phyloP scores from a whole-genome alignment of 495 filamentous ascomycete genomes.

The Talaromyces proteolyticus region DNA sequence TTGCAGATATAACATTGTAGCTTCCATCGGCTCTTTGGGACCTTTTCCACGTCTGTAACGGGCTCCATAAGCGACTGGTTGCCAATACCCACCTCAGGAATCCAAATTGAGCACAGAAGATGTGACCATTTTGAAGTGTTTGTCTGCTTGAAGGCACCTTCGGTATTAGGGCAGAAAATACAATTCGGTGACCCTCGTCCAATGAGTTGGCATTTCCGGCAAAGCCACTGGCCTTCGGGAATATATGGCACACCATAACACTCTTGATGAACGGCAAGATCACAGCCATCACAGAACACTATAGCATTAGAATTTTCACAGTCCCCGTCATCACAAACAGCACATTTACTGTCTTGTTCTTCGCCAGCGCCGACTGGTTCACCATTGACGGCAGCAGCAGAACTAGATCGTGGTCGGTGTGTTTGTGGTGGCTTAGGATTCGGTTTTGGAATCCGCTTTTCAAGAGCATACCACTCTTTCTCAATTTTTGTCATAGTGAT shows the following conservation, averaged over 20 bases:
- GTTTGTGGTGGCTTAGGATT: conserved; percentile 94
- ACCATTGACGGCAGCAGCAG: conserved; percentile 85
- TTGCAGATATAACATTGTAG: conserved; percentile 94
- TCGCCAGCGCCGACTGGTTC: conserved; percentile 76
- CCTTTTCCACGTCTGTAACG: conserved; percentile 95
- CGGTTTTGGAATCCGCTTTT: conserved; percentile 92
- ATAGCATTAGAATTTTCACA: conserved; percentile 99
- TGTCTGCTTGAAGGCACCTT: conserved; percentile 98
- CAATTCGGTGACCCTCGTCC: conserved; percentile 90
- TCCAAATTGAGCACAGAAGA: conserved; percentile 95
- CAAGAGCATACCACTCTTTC: conserved; percentile 94
- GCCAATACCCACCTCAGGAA: conserved; percentile 92
- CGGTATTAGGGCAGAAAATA: conserved; percentile 96
- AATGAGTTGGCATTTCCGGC: conserved; percentile 92
- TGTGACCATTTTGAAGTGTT: conserved; percentile 94
- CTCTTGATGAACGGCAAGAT: conserved; percentile 96
- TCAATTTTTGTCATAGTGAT: conserved; percentile 98
- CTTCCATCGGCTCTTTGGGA: conserved; percentile 90
- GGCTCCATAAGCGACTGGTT: conserved; percentile 98
- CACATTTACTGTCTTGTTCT: conserved; percentile 96
- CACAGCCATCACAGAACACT: conserved; percentile 98
- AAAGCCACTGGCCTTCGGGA: conserved; percentile 97
- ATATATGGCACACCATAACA: conserved; percentile 99
- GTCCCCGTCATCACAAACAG: conserved; percentile 96
- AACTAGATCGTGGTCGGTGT: conserved; percentile 83